phyloP scores from a whole-genome alignment of 257 asterid species.

The Rehmannia glutinosa region DNA sequence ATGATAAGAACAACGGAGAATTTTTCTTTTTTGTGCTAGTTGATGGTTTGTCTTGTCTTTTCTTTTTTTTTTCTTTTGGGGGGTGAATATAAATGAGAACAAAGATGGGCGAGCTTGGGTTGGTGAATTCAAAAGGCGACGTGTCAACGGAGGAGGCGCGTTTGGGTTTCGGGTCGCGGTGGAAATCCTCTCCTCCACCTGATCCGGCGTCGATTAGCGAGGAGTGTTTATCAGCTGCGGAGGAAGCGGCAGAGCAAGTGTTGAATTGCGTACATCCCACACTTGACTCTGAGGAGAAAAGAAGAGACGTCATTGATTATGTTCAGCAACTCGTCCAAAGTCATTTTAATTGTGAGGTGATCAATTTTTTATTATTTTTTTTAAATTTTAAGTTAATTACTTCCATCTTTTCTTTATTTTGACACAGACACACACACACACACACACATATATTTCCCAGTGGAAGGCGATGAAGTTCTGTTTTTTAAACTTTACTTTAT shows the following conservation, averaged over 20 bases:
- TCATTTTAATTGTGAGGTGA: constrained; percentile 49
- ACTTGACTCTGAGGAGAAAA: constrained; percentile 51
- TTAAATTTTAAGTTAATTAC: neutral
- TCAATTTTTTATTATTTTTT: neutral
- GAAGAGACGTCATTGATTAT: constrained; percentile 49
- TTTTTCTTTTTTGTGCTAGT: neutral
- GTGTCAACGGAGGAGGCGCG: constrained; percentile 22
- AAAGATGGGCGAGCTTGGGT: constrained; percentile 33
- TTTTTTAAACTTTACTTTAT: neutral
- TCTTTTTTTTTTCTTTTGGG: neutral
- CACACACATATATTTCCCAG: too few species aligned
- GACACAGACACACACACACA: neutral
- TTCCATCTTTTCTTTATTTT: neutral
- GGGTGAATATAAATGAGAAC: neutral
- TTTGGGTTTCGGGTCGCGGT: neutral
- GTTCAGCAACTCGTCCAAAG: constrained; percentile 42
- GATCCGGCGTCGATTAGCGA: constrained; percentile 38
- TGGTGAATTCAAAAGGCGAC: constrained; percentile 3
- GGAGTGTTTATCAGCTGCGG: constrained; percentile 41
- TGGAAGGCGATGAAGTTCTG: constrained; percentile 16
- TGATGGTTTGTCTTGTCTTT: neutral
- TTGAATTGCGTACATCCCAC: constrained; percentile 58
- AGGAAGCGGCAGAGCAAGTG: constrained; percentile 47
- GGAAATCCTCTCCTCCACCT: constrained; percentile 28
- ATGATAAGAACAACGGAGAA: neutral